Conservation (phyloP, 148 eudicot genomes). For the Cornus florida region DNA sequence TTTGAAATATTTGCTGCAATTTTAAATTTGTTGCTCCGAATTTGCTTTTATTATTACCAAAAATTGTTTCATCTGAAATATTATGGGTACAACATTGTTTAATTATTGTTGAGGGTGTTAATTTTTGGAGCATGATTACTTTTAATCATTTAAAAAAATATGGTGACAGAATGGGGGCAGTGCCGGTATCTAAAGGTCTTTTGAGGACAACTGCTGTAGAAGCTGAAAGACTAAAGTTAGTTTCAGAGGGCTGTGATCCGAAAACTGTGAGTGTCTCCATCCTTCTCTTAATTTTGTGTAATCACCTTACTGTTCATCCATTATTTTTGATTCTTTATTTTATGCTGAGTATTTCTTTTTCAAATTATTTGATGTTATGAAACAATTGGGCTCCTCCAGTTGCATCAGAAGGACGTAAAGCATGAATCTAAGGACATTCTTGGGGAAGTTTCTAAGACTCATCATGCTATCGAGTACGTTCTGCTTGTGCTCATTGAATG, state of each 20-base stretch:
- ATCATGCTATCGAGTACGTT: conserved; percentile 56
- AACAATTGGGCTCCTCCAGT: conserved; percentile 17
- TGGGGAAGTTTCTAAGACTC: conserved; percentile 41
- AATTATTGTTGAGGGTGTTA: background rate
- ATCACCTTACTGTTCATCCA: background rate
- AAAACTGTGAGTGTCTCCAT: conserved; percentile 37
- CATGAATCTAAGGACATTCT: conserved; percentile 37
- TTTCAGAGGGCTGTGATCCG: conserved; percentile 59
- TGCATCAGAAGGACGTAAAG: conserved; percentile 43
- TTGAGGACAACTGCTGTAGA: conserved; percentile 53
- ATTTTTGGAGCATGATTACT: conserved; percentile 7
- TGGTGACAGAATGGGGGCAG: conserved; percentile 57
- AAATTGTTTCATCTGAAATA: background rate
- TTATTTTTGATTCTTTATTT: conserved; percentile 4
- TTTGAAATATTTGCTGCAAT: background rate
- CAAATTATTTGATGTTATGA: background rate
- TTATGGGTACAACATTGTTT: background rate
- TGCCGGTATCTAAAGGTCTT: conserved; percentile 64
- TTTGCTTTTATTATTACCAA: background rate
- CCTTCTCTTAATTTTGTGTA: too few species aligned
- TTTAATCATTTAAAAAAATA: conserved; percentile 1
- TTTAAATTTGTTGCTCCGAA: too few species aligned
- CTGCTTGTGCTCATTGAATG: background rate
- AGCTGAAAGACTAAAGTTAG: conserved; percentile 56
- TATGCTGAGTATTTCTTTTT: background rate